These are phyloP conservation scores for Xerophyta viscosa DNA, from an alignment of 106 monocot species.

Conservation along the genomic window DNA sequence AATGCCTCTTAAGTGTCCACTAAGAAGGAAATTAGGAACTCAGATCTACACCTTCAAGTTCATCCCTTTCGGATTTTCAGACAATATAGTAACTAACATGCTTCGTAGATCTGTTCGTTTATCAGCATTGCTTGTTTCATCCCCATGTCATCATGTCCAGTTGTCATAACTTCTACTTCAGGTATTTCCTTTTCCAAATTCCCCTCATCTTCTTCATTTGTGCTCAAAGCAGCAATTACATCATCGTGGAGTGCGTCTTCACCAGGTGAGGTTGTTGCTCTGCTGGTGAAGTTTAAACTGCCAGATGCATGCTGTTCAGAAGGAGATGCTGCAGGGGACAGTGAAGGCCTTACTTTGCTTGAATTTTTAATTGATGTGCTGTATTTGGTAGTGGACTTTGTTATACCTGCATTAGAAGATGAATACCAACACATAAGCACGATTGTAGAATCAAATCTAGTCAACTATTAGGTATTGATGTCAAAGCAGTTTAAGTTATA, in stretches of 20 bases:
- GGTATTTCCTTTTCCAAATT: constrained; percentile 46
- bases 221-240: constrained; percentile 17
- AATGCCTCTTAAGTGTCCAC: too few relatives aligned
- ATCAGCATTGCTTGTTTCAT: constrained; percentile 13
- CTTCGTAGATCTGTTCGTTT: constrained; percentile 40
- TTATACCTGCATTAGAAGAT: constrained; percentile 32
- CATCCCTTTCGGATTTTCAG: constrained; percentile 71
- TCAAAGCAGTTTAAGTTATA: too few relatives aligned
- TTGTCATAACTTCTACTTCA: constrained; percentile 10
- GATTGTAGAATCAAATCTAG: too few relatives aligned
- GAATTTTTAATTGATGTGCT: constrained; percentile 22
- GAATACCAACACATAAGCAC: too few relatives aligned
- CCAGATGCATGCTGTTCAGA: constrained; percentile 32
- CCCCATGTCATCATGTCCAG: constrained; percentile 10
- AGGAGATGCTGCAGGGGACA: constrained; percentile 44
- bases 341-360: constrained; percentile 23
- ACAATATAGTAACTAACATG: constrained; percentile 36
- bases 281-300: constrained; percentile 23
- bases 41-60: constrained; percentile 89
- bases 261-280: constrained; percentile 15
- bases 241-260: constrained; percentile 29
- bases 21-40: too few relatives aligned
- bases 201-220: constrained; percentile 37
- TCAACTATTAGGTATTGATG: too few relatives aligned
- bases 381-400: constrained; percentile 46